These are phyloP conservation scores for Phytophthora megakarya DNA, from an alignment of 352 stramenopile genomes.

Conservation along the genomic window DNA sequence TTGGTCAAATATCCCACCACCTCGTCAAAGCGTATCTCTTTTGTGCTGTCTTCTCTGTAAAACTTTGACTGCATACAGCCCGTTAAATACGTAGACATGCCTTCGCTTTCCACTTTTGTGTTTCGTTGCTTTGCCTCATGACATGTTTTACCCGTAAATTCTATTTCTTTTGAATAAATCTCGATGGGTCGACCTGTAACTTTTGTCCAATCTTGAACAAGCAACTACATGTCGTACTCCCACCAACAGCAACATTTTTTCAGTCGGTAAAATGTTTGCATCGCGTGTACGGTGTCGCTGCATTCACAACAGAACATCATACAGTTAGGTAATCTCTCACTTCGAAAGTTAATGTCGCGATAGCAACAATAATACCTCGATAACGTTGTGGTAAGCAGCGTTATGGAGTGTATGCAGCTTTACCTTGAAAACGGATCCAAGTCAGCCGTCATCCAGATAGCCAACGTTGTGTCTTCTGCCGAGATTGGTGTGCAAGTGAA, in stretches of 20 bases:
- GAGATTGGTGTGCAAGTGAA: background rate
- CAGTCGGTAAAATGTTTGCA: background rate
- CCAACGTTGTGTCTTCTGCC: background rate
- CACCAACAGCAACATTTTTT: background rate
- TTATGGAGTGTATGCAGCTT: background rate
- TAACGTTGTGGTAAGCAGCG: too few relatives aligned
- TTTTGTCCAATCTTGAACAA: background rate
- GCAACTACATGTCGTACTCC: background rate
- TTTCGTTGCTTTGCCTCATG: background rate
- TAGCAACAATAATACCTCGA: background rate
- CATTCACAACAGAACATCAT: too few relatives aligned
- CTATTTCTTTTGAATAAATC: background rate
- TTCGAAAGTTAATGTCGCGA: background rate
- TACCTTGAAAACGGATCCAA: constrained; percentile 3
- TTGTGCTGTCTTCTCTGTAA: background rate
- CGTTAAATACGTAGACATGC: too few relatives aligned
- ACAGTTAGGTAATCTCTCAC: too few relatives aligned
- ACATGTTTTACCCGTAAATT: background rate
- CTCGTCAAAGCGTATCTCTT: background rate
- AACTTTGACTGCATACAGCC: background rate
- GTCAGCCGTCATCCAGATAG: background rate
- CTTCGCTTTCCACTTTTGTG: too few relatives aligned
- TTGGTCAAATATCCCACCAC: background rate
- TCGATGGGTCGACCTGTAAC: background rate
- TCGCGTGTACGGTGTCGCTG: background rate